A percentile compares a stretch with the other conserved stretches of the same genome.
Conservation (phyloP, 768 basidiomycete genomes). For the Psilocybe sp. region DNA sequence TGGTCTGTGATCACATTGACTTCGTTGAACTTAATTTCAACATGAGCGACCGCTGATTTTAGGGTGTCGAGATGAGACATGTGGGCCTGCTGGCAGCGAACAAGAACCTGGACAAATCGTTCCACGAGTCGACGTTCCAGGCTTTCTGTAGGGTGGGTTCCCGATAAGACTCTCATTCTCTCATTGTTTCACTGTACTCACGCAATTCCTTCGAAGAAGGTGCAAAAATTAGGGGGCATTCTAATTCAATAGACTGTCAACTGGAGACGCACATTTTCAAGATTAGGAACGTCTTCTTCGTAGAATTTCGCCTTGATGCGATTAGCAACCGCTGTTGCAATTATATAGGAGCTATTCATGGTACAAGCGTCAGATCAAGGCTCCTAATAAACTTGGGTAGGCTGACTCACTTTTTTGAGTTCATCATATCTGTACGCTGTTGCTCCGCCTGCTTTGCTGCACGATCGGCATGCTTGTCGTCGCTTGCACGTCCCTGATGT, state of each 20-base stretch:
- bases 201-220: slow-evolving; percentile 59
- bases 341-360: slow-evolving; percentile 57
- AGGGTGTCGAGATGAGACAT: slow-evolving; percentile 55
- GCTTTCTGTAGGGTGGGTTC: slow-evolving; percentile 44
- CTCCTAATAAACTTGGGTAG: not conserved
- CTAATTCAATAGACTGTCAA: slow-evolving; percentile 4
- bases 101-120: slow-evolving; percentile 51
- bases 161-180: not conserved
- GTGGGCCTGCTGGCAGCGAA: slow-evolving; percentile 59
- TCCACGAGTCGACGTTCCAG: slow-evolving; percentile 64
- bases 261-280: slow-evolving; percentile 63
- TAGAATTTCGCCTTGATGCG: slow-evolving; percentile 69
- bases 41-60: slow-evolving; percentile 45
- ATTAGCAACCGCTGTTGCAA: slow-evolving; percentile 71
- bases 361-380: not conserved
- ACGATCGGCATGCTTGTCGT: slow-evolving; percentile 76
- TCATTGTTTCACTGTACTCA: slow-evolving; percentile 29
- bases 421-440: slow-evolving; percentile 74
- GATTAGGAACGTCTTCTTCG: slow-evolving; percentile 57
- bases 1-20: slow-evolving; percentile 65
- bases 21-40: slow-evolving; percentile 44
- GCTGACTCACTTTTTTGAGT: slow-evolving; percentile 71
- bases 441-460: slow-evolving; percentile 73
- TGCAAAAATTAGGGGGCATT: slow-evolving; percentile 4
- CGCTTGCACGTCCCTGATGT: slow-evolving; percentile 57